These are phyloP conservation scores for Penicillium occitanis DNA, from an alignment of 2,329 filamentous ascomycete genomes.

Conservation along the genomic window DNA sequence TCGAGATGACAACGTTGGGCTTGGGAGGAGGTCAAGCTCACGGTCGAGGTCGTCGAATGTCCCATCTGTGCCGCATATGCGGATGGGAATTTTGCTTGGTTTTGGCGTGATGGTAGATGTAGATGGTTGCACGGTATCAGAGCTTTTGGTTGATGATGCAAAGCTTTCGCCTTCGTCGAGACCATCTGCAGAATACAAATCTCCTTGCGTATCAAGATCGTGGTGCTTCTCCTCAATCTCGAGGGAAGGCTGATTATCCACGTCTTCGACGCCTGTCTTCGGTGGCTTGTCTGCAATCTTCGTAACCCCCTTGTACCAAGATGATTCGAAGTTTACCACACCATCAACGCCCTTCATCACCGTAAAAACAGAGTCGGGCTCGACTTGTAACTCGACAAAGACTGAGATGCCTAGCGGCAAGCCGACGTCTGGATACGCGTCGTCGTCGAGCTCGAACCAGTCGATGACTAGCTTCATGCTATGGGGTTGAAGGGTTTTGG, in stretches of 20 bases:
- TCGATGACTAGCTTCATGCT: background rate
- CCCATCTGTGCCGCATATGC: slow-evolving; percentile 3
- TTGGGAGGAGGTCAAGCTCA: slow-evolving; percentile 21
- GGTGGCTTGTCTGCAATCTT: background rate
- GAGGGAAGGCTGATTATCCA: background rate
- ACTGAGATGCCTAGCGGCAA: background rate
- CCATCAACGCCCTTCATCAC: background rate
- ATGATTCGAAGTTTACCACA: background rate
- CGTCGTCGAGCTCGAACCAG: slow-evolving; percentile 1
- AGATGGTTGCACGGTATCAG: background rate
- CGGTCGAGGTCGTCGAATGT: background rate
- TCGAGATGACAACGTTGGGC: slow-evolving; percentile 26
- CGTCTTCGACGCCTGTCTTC: background rate
- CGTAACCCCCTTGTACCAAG: background rate
- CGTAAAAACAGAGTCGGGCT: background rate
- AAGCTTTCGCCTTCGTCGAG: background rate
- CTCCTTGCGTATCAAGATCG: background rate
- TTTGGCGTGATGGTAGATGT: background rate
- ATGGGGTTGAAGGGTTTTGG: background rate
- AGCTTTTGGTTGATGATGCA: slow-evolving; percentile 7
- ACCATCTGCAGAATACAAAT: background rate
- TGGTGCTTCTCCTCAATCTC: background rate
- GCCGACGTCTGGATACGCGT: background rate
- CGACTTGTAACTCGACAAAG: background rate
- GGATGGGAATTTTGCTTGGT: slow-evolving; percentile 8